Conservation (phyloP, 2,329 filamentous ascomycete species). For the Fusarium pseudocircinatum region DNA sequence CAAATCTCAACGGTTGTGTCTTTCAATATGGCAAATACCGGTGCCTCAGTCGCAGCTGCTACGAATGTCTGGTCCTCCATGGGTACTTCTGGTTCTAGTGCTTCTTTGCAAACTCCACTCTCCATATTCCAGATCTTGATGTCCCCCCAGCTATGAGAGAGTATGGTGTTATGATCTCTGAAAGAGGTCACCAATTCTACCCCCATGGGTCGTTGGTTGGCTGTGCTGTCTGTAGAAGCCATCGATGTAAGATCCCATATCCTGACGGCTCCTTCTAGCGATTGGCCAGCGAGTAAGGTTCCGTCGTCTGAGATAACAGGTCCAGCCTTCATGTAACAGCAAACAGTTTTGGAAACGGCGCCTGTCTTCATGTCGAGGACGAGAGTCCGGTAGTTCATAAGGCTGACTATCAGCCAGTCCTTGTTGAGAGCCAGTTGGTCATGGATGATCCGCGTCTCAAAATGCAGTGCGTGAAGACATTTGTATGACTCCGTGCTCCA, state of each 20-base stretch:
- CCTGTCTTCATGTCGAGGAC: background rate
- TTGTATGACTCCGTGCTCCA: background rate
- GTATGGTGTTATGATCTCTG: background rate
- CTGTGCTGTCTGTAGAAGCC: background rate
- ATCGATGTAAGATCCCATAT: background rate
- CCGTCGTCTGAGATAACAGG: background rate
- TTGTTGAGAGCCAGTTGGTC: background rate
- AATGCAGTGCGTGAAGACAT: background rate
- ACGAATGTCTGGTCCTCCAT: background rate
- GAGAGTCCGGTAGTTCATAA: no score
- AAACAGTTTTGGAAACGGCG: background rate
- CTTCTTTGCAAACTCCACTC: background rate
- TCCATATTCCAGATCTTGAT: background rate
- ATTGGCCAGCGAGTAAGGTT: background rate
- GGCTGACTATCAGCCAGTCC: background rate
- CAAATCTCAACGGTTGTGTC: background rate
- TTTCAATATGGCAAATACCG: background rate
- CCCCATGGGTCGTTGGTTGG: background rate
- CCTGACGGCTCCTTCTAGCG: background rate
- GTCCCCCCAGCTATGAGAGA: fast-evolving
- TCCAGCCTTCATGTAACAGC: background rate
- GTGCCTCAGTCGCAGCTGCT: background rate
- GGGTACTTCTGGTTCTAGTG: background rate
- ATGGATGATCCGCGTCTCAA: background rate
- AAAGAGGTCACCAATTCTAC: background rate